Evolutionary conservation across 1,284 basidiomycete genomes (phyloP).

Genomic region (Pseudozyma pruni): DNA sequence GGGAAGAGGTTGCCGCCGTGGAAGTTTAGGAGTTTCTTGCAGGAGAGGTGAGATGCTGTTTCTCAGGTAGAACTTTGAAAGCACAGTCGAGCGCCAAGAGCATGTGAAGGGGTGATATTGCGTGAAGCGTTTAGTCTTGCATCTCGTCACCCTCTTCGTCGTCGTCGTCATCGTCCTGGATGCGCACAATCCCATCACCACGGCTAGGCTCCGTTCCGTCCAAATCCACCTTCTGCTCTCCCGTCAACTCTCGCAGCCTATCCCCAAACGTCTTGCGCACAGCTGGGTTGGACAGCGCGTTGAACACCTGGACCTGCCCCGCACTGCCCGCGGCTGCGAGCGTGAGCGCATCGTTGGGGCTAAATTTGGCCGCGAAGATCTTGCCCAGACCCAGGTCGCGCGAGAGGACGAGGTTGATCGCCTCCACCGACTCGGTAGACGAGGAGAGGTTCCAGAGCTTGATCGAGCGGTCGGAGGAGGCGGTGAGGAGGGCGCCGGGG

Average conservation of each 20-base stretch:
- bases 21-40: slow-evolving; percentile 41
- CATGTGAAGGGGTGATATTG: too few species aligned
- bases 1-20: slow-evolving; percentile 30
- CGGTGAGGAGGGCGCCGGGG: slow-evolving; percentile 89
- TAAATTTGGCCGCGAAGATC: slow-evolving; percentile 89
- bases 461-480: slow-evolving; percentile 88
- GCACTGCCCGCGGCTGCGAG: slow-evolving; percentile 92
- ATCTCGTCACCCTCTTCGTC: slow-evolving; percentile 44
- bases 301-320: slow-evolving; percentile 94
- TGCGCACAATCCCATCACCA: slow-evolving; percentile 47
- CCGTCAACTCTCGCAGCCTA: slow-evolving; percentile 47
- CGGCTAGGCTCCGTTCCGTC: slow-evolving; percentile 39
- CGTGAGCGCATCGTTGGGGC: slow-evolving; percentile 92
- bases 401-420: slow-evolving; percentile 85
- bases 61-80: too few species aligned
- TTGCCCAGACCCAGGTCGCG: slow-evolving; percentile 96
- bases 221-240: slow-evolving; percentile 18
- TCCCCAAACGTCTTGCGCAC: slow-evolving; percentile 68
- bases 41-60: slow-evolving; percentile 26
- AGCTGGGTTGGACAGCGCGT: slow-evolving; percentile 70
- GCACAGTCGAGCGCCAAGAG: neutral
- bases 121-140: too few species aligned
- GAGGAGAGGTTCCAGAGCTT: slow-evolving; percentile 84
- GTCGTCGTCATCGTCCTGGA: slow-evolving; percentile 48
- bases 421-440: slow-evolving; percentile 40